Conservation (phyloP, 768 basidiomycete species). For the Collybia nuda region DNA sequence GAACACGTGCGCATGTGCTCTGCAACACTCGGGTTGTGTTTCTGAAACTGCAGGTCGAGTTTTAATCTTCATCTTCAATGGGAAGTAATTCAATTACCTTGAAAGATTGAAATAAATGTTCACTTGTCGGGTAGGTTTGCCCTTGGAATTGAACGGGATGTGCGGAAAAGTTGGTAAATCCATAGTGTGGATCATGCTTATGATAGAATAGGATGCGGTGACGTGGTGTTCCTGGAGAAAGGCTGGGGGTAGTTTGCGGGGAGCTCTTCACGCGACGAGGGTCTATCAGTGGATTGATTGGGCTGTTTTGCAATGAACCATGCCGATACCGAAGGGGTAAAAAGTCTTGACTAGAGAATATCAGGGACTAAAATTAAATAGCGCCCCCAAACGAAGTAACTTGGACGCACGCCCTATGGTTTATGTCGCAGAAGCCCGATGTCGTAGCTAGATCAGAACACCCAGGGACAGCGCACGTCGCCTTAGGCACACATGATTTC, state of each 20-base stretch:
- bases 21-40: slow-evolving; percentile 59
- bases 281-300: neutral
- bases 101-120: slow-evolving; percentile 76
- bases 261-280: neutral
- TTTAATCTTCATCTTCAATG: neutral
- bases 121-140: slow-evolving; percentile 69
- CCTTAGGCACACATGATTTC: slow-evolving; percentile 7
- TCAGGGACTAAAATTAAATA: neutral
- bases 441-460: slow-evolving; percentile 5
- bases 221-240: slow-evolving; percentile 17
- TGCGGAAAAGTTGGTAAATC: slow-evolving; percentile 72
- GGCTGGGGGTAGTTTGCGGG: neutral
- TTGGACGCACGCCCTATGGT: slow-evolving; percentile 4
- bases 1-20: slow-evolving; percentile 65
- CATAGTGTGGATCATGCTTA: slow-evolving; percentile 61
- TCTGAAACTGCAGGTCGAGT: slow-evolving; percentile 47
- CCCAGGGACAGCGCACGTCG: slow-evolving; percentile 5
- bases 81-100: slow-evolving; percentile 39
- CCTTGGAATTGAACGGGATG: slow-evolving; percentile 60
- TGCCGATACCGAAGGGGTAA: neutral
- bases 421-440: slow-evolving; percentile 9
- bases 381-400: neutral
- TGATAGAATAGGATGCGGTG: slow-evolving; percentile 60
- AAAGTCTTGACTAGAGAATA: neutral
- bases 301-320: neutral